Evolutionary conservation across 495 filamentous ascomycete species (phyloP).

Genomic region (Aspergillus avenaceus): DNA sequence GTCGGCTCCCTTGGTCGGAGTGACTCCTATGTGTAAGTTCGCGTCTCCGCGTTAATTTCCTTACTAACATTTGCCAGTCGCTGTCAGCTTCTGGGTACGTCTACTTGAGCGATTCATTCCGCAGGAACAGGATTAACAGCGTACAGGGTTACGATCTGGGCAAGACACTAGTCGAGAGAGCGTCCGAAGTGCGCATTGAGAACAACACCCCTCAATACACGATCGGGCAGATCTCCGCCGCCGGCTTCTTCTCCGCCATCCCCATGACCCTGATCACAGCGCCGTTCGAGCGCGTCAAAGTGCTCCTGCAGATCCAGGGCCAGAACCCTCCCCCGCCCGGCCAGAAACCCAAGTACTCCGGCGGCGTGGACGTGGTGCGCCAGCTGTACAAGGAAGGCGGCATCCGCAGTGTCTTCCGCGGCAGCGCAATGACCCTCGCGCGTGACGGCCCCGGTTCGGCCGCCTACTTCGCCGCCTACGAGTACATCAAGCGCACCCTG

Average conservation of each 20-base stretch:
- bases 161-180: conserved; percentile 72
- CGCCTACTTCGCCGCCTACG: conserved; percentile 96
- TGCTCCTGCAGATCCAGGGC: conserved; percentile 95
- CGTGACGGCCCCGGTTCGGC: conserved; percentile 90
- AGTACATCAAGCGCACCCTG: conserved; percentile 82
- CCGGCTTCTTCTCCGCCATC: conserved; percentile 96
- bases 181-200: conserved; percentile 59
- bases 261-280: conserved; percentile 98
- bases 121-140: too few relatives aligned
- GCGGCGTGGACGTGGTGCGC: conserved; percentile 87
- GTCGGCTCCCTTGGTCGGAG: conserved; percentile 86
- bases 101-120: too few relatives aligned
- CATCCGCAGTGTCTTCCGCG: conserved; percentile 84
- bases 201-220: conserved; percentile 61
- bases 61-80: conserved; percentile 53
- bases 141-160: conserved; percentile 84
- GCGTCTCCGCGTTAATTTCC: neutral
- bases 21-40: conserved; percentile 96
- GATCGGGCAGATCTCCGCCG: conserved; percentile 83
- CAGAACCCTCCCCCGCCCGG: conserved; percentile 81
- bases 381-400: conserved; percentile 93
- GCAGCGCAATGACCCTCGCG: conserved; percentile 84
- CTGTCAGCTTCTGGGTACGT: conserved; percentile 86
- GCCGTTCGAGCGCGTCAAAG: conserved; percentile 97
- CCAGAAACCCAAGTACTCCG: conserved; percentile 88